Evolutionary conservation across 2,329 filamentous ascomycete species (phyloP), one percentile per base, ranked within the genome.

Genomic region (Microsporum ferrugineum): DNA sequence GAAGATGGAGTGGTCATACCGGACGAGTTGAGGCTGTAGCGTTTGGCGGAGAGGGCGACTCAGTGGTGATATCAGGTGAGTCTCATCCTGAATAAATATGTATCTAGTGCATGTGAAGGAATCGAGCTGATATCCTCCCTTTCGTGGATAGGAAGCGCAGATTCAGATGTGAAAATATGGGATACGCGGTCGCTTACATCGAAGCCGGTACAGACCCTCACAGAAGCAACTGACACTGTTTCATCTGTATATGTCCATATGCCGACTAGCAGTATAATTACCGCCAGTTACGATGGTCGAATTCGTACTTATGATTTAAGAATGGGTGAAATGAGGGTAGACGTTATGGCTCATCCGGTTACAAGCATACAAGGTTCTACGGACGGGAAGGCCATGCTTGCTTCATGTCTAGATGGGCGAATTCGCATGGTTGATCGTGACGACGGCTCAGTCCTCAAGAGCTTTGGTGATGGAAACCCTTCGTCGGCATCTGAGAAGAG

Each of bases 281-380:
- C 83, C 0, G 90, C 87, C 0, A 91, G 89, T 71, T 89, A 96
- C 61, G 92, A 97, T 74, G 91, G 91, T 1, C 80, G 88, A 62
- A 83, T 95, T 0, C 79, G 92, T 60, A 80, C 80, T 63, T 96
- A 97, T 75, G 92, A 97, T 75, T 75, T 95, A 45, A 81, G 90
- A 60, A 88, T 84, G 79, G 91, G 91, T 0, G 79, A 78, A 59
- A 80, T 85, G 57, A 82, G 84, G 3, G 84, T 83, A 1, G 90
- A 95, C 74, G 84, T 89, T 0, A 76, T 94, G 29, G 74, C 72
- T 45, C 76, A 79, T 63, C 78, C 82, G 2, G 88, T 96, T n/a
- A 95, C 90, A 5, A 91, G 86, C 72, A 71, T 96, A 61, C 77
- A 77, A 47, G 76, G 88, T 57, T 88, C 88, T 1, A 81, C 81